phyloP scores from a whole-genome alignment of 805 yeast genomes.

The Candida golubevii region DNA sequence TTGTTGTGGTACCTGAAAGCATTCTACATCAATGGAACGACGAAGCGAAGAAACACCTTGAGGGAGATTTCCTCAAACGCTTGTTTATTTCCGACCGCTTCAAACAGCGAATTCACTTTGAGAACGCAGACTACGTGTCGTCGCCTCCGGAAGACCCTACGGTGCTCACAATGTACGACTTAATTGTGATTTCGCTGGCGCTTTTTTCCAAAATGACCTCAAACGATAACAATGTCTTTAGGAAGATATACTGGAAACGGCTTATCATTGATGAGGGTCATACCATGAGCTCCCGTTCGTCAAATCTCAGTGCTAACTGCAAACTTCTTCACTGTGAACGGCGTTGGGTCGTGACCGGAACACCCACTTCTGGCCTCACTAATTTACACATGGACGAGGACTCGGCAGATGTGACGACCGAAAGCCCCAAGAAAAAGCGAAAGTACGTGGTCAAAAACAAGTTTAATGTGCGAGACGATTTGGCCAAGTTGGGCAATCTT shows the following conservation, averaged over 20 bases:
- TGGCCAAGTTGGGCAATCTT: conserved; percentile 49
- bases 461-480: conserved; percentile 51
- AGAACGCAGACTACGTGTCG: conserved; percentile 17
- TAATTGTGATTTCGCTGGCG: conserved; percentile 48
- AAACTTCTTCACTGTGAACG: conserved; percentile 51
- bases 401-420: neutral
- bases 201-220: conserved; percentile 33
- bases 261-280: conserved; percentile 77
- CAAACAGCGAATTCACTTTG: conserved; percentile 17
- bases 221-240: conserved; percentile 30
- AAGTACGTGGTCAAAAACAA: conserved; percentile 46
- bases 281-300: conserved; percentile 49
- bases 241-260: conserved; percentile 57
- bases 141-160: conserved; percentile 22
- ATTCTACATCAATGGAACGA: conserved; percentile 60
- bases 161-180: conserved; percentile 43
- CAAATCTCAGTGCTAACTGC: conserved; percentile 49
- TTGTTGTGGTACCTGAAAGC: conserved; percentile 64
- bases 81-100: conserved; percentile 32
- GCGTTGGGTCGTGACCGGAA: conserved; percentile 72
- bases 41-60: conserved; percentile 55
- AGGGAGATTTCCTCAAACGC: conserved; percentile 30
- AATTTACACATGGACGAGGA: conserved; percentile 46
- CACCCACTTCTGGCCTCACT: conserved; percentile 70
- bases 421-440: conserved; percentile 18